phyloP scores from a whole-genome alignment of 768 basidiomycete species.

The Suillus hirtellus region DNA sequence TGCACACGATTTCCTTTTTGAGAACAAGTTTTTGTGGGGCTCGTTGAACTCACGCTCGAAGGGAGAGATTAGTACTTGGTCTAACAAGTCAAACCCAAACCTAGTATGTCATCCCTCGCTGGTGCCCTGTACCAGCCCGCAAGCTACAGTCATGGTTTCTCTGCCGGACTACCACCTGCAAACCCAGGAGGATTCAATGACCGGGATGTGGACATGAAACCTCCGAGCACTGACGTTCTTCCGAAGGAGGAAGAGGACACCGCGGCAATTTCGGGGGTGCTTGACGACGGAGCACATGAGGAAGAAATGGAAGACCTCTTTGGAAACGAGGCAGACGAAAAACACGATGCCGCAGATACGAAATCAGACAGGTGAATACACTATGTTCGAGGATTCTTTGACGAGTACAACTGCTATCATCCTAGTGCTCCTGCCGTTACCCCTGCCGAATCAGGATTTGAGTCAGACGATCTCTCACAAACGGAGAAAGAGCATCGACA shows the following conservation, averaged over 20 bases:
- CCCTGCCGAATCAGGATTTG: slow-evolving; percentile 45
- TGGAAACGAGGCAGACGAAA: slow-evolving; percentile 63
- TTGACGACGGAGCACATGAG: slow-evolving; percentile 18
- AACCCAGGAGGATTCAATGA: slow-evolving; percentile 14
- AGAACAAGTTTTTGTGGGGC: background rate
- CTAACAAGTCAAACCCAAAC: background rate
- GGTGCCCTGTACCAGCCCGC: slow-evolving; percentile 49
- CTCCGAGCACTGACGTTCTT: slow-evolving; percentile 14
- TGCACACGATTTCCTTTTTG: background rate
- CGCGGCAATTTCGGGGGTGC: slow-evolving; percentile 10
- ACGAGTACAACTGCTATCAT: slow-evolving; percentile 23
- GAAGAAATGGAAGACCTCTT: slow-evolving; percentile 79
- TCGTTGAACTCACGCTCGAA: background rate
- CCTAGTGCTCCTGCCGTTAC: slow-evolving; percentile 39
- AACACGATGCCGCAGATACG: slow-evolving; percentile 32
- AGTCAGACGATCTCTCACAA: slow-evolving; percentile 69
- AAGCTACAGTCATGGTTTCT: slow-evolving; percentile 24
- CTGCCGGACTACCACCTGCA: slow-evolving; percentile 12
- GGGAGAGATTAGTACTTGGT: background rate
- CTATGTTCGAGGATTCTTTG: slow-evolving; percentile 10
- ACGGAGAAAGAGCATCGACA: slow-evolving; percentile 58
- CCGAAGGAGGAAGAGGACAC: slow-evolving; percentile 21
- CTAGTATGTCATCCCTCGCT: slow-evolving; percentile 58
- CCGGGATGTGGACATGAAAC: slow-evolving; percentile 47
- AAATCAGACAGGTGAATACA: slow-evolving; percentile 49